Evolutionary conservation across 225 moss, liverwort and hornwort genomes (phyloP), one percentile per base, ranked within the genome.

Genomic region (Antitrichia curtipendula): DNA sequence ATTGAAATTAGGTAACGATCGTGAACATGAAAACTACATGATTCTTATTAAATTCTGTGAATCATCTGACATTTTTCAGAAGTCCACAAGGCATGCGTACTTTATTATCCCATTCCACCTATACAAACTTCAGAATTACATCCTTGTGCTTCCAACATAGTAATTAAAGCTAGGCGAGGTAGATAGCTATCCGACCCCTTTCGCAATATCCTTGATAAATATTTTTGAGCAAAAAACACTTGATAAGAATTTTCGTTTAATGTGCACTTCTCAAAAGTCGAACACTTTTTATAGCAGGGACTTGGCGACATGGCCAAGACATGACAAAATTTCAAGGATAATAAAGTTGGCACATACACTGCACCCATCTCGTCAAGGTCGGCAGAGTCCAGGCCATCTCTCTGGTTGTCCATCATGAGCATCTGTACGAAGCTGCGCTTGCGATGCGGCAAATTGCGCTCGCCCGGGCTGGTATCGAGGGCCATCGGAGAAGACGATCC

Each of bases 371-470:
- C 92, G 47, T 90, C 91, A 69, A 92, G 61, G 61, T 83, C 85
- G 27, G 87, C 84, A 69, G 86, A 62, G 19, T 86, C 88, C 78
- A 88, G 40, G 62, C 65, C 87, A 70, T 92, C 92, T 82, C 88
- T 83, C 69, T 80, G 88, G 71, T 88, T 94, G 52, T 92, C 92
- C 89, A 88, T 92, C 83, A 91, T 74, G 38, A 94, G 90, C 94
- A 94, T 92, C 90, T 94, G 94, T 24, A 87, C 89, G 64, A 92
- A 94, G 62, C 92, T 94, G 86, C 92, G 94, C 53, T 94, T 94
- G 78, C 94, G 91, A 85, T 90, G 94, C 63, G 92, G 94, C 78
- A 94, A 76, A 92, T 86, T 94, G 64, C 90, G 88, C 81, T 92
- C 94, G 34, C 75, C 92, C 12, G 80, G 69, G 64, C 86, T 82